Evolutionary conservation across 352 stramenopile genomes (phyloP), one percentile per base, ranked within the genome.

Genomic region (Phytopythium aichiense): DNA sequence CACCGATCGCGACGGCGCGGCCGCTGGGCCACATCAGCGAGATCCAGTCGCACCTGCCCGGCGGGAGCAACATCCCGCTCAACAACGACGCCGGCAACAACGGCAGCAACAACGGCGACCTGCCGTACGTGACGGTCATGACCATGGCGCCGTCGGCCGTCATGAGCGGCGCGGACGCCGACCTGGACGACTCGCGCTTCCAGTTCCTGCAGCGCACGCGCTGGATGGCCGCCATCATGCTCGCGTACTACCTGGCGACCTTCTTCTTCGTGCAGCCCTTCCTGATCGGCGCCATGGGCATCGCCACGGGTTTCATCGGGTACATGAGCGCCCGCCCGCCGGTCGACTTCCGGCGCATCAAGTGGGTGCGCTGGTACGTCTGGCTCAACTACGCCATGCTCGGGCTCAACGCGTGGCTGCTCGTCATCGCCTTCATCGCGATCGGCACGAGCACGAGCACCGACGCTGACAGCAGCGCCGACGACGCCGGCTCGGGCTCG

Each of bases 251-350:
- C 67, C 56, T 77, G 16, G 70, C 56, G 25, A 89, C 83, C 42
- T 84, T 89, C 51, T 67, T 92, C 67, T 91, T 92, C 62, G 45
- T 89, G 49, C 83, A 92, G 65, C 83, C 83, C 31, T 88, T 91
- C 56, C 61, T 89, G 42, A 54, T 91, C n/a, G 79, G 79, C 25
- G 69, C 71, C 31, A 22, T 84, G 31, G 83, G 83, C 57, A 58
- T 91, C 33, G 35, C 86, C 51, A 90, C 83, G 50, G 79, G 68
- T 33, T 85, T 92, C 54, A 65, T 89, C 16, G 83, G 83, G 16
- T 88, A 82, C 70, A 77, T 82, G 53, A 78, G 81, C 37, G 71
- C 79, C 20, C 77, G 83, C 0, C 51, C 77, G 23, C 83, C 83
- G n/a, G 75, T 92, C 49, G 81, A 85, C 56, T 38, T 71, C 25